Percentiles rank a stretch among this genome's conserved stretches.
phyloP scores from a whole-genome alignment of 2,329 filamentous ascomycete genomes.

The Orbilia oligospora region DNA sequence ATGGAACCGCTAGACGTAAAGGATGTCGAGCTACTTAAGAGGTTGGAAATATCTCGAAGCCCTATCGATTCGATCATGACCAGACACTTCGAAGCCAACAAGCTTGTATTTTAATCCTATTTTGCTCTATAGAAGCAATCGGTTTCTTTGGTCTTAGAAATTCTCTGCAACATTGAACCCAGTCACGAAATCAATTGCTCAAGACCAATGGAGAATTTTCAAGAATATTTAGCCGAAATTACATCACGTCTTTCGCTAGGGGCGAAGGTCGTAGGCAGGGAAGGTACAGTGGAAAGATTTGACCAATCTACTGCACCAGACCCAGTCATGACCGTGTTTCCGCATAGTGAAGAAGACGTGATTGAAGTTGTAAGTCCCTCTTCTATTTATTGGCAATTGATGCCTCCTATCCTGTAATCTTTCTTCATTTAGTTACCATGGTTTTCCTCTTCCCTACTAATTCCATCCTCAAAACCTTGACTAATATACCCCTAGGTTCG shows the following conservation, averaged over 20 bases:
- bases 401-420: too few relatives aligned
- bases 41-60: not conserved
- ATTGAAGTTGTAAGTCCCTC: constrained; percentile 30
- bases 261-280: constrained; percentile 33
- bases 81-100: not conserved
- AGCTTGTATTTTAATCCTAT: not conserved
- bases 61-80: not conserved
- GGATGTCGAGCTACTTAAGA: not conserved
- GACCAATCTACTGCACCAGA: constrained; percentile 29
- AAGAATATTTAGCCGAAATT: constrained; percentile 25
- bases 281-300: constrained; percentile 32
- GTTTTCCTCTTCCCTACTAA: too few relatives aligned
- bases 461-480: too few relatives aligned
- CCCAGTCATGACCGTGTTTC: constrained; percentile 28
- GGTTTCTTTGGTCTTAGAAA: too few relatives aligned
- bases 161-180: too few relatives aligned
- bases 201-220: constrained; percentile 26
- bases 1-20: too few relatives aligned
- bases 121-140: not conserved
- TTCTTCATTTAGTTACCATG: too few relatives aligned
- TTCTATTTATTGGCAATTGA: too few relatives aligned
- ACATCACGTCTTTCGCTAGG: constrained; percentile 30
- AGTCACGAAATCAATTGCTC: not conserved
- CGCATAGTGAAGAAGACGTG: constrained; percentile 37
- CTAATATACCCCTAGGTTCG: constrained; percentile 22